Base-by-base conservation (phyloP, 306 rosid genomes). In the Castanospermum australe region DNA sequence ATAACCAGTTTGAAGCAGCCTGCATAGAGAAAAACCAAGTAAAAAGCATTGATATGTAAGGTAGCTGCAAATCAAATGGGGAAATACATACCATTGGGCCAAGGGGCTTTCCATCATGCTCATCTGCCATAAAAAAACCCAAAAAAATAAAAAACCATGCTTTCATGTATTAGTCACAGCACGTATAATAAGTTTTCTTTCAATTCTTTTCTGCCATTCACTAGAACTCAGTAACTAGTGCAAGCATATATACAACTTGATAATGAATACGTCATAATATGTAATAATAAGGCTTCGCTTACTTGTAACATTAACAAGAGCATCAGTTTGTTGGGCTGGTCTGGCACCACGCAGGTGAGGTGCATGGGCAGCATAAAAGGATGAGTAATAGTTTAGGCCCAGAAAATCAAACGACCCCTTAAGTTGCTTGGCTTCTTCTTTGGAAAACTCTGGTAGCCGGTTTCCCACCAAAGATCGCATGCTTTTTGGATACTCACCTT, bases 311-410 rank as follows among this genome's bases (percentile, higher is more conserved):
- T 83, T 83, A 44, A 78, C 83, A 36, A 83, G 86, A 78, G 71
- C 12, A 78, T 83, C 86, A 9, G 80, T 71, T 78, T 83, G 83
- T 45, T 21, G 39, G 72, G 83, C 77, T 17, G 86, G 80, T 83
- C 69, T 21, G 21, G 71, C 60, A 38, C 76, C 76, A 6, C 25
- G 76, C 4, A 64, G 60, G 30, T 78, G 65, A 78, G 86, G 86
- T 38, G 80, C 83, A 83, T 78, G 0, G 14, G 80, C 76, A 57
- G 80, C 82, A 83, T 83, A 83, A 54, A 71, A 78, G 59, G 86
- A 78, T 36, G 86, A 78, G 72, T 83, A 83, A 69, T 83, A 83
- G 76, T 83, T 83, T 72, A 83, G 67, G 33, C 86, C 86, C 33
- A 83, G 76, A 83, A 83, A 83, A 78, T 83, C 80, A 35, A 72